phyloP scores from a whole-genome alignment of 1,284 basidiomycete genomes.

The Dichomitus squalens region DNA sequence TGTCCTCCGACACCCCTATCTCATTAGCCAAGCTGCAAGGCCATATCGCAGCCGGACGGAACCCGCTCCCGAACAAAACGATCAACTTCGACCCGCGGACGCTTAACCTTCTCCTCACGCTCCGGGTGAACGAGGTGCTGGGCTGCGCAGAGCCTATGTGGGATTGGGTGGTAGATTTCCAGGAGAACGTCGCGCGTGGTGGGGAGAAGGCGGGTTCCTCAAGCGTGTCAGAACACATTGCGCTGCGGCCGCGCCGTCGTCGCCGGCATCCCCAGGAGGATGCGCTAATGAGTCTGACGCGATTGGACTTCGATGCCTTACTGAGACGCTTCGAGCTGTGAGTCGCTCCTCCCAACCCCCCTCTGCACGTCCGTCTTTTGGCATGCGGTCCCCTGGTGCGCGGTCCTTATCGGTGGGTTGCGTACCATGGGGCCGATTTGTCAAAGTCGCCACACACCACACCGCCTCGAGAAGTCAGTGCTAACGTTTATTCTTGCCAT shows the following conservation, averaged over 20 bases:
- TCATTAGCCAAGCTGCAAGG: constrained; percentile 12
- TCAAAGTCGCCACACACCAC: constrained; percentile 2
- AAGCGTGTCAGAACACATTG: no score
- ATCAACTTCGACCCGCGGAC: constrained; percentile 56
- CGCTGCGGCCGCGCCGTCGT: constrained; percentile 5
- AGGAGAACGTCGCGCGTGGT: constrained; percentile 29
- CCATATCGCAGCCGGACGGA: constrained; percentile 7
- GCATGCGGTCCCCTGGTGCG: constrained; percentile 3
- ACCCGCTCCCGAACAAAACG: constrained; percentile 50
- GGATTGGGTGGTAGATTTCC: constrained; percentile 64
- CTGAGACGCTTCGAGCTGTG: constrained; percentile 61
- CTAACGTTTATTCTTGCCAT: constrained; percentile 9
- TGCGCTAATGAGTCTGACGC: constrained; percentile 49
- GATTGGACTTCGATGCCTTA: constrained; percentile 60
- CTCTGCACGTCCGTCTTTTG: constrained; percentile 6
- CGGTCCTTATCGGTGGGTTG: constrained; percentile 2
- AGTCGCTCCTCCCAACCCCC: constrained; percentile 30
- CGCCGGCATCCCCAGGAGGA: constrained; percentile 32
- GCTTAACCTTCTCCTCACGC: constrained; percentile 59
- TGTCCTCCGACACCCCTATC: background rate
- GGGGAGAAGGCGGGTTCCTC: no score
- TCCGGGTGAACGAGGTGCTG: constrained; percentile 59
- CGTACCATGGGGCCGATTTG: constrained; percentile 1
- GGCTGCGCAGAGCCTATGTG: constrained; percentile 75
- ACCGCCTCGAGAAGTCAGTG: background rate